Evolutionary conservation across 1,139 yeast genomes (phyloP).

Genomic region (Pneumocystis sp.): DNA sequence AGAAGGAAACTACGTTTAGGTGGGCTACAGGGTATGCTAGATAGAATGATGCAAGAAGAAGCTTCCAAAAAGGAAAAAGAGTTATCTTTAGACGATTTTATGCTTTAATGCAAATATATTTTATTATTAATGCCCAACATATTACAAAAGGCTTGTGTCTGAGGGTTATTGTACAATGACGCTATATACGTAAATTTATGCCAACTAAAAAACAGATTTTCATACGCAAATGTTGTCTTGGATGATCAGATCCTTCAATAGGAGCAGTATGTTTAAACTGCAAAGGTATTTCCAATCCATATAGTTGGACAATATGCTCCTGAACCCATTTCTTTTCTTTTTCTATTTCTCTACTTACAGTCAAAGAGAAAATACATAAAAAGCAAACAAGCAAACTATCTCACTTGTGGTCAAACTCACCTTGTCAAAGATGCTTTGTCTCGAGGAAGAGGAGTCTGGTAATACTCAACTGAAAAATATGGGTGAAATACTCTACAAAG

Average conservation of each 20-base stretch:
- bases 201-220: background rate
- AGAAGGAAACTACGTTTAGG: background rate
- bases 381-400: background rate
- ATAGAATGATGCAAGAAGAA: background rate
- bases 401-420: background rate
- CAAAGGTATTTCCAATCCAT: conserved; percentile 18
- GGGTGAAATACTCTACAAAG: conserved; percentile 21
- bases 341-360: conserved; percentile 13
- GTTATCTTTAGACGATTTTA: background rate
- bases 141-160: conserved; percentile 14
- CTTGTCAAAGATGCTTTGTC: conserved; percentile 3
- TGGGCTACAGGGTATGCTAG: background rate
- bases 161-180: conserved; percentile 12
- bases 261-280: conserved; percentile 17
- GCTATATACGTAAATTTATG: conserved; percentile 4
- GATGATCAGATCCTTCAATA: background rate
- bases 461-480: conserved; percentile 14
- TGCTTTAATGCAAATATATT: background rate
- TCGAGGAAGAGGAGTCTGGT: conserved; percentile 11
- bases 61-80: background rate
- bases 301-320: conserved; percentile 16
- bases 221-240: background rate
- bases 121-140: conserved; percentile 5
- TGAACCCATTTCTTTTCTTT: conserved; percentile 22
- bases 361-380: conserved; percentile 1